These are phyloP conservation scores for Conticribra weissflogii DNA, from an alignment of 108 stramenopile genomes.

Conservation along the genomic window DNA sequence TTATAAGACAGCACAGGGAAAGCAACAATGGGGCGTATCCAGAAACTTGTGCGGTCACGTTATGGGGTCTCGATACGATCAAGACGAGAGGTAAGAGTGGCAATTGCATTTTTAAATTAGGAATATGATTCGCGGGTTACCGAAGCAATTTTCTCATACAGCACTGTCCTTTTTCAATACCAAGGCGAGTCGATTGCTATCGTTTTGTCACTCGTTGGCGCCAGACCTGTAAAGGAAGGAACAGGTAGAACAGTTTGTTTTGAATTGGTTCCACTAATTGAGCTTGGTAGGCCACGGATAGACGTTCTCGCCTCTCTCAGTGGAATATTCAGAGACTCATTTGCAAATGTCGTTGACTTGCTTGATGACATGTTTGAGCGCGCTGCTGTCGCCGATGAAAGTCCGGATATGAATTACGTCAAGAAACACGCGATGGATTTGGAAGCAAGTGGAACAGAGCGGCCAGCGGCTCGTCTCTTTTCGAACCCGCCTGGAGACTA, in stretches of 20 bases:
- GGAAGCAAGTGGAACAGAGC: conserved; percentile 58
- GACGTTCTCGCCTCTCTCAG: conserved; percentile 82
- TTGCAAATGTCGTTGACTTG: conserved; percentile 87
- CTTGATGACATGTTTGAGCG: conserved; percentile 88
- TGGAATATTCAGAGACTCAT: conserved; percentile 88
- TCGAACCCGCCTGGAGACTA: conserved; percentile 82
- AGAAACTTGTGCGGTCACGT: conserved; percentile 77
- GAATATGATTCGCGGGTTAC: too few relatives aligned
- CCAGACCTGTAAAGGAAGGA: conserved; percentile 78
- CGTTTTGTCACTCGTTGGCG: conserved; percentile 82
- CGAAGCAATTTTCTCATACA: too few relatives aligned
- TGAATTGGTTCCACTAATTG: conserved; percentile 78
- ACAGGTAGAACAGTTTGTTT: conserved; percentile 80
- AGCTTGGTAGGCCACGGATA: conserved; percentile 76
- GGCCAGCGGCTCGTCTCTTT: conserved; percentile 81
- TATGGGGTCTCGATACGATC: conserved; percentile 89
- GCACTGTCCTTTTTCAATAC: too few relatives aligned
- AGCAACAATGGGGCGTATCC: conserved; percentile 68
- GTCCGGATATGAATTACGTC: conserved; percentile 75
- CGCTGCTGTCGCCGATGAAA: conserved; percentile 66
- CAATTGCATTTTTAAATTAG: too few relatives aligned
- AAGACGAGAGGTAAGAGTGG: conserved; percentile 84
- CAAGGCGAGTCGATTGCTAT: conserved; percentile 90
- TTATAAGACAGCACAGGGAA: conserved; percentile 70
- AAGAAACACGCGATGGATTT: conserved; percentile 74